Evolutionary conservation across 2,329 filamentous ascomycete genomes (phyloP), one percentile per base, ranked within the genome.

Genomic region (Phoma sp.): DNA sequence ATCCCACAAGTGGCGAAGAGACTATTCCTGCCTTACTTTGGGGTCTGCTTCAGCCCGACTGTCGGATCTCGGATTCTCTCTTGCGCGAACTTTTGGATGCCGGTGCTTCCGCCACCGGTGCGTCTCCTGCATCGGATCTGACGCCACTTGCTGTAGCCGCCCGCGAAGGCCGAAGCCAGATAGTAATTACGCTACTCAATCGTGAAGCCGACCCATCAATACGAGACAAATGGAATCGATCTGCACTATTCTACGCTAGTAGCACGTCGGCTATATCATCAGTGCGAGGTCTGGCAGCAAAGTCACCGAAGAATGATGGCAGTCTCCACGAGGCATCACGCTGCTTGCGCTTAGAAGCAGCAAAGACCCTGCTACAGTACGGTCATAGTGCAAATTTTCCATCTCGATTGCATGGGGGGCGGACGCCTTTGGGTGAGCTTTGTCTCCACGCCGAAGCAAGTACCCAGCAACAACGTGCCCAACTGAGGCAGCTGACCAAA

Each of bases 361-460:
- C 87, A 57, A 77, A 79, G 44, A 75, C 85, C 1, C 75, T 90
- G 1, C 72, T 88, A 4, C 76, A 86, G 40, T 75, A 82, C 57
- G 83, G 82, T 1, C 86, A 89, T 55, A 83, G 87, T 13, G 79
- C 84, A 0, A 86, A 89, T 64, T 89, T 87, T 50, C 86, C 86
- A 0, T 88, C 83, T 47, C 79, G 82, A 3, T 73, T 86, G 1
- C 86, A 89, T 60, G 80, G 79, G 13, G 87, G 87, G 0, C 81
- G 87, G 39, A 86, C 82, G 54, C 85, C 86, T 0, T 75, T 90
- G 0, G 86, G 82, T 0, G 86, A 89, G 57, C 73, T 89, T 2
- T 89, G 86, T 55, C 74, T 85, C 6, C 82, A 82, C 50, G 82
- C 82, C 0, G 80, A 82, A 0, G 77, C 81, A 49, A 71, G 69